These are phyloP conservation scores for Pyrenochaeta sp. DNA, from an alignment of 2,329 filamentous ascomycete genomes.

Conservation along the genomic window DNA sequence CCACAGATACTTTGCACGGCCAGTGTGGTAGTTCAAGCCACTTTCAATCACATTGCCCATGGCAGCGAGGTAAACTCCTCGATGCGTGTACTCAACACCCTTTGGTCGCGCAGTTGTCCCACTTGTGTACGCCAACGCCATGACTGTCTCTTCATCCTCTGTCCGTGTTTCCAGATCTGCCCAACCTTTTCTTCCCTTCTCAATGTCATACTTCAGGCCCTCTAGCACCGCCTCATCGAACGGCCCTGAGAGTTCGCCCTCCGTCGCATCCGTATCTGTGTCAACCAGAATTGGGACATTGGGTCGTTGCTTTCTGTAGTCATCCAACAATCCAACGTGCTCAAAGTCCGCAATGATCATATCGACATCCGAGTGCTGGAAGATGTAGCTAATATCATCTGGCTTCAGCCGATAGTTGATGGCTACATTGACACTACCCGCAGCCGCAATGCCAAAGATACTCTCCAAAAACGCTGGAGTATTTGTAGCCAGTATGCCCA, in stretches of 20 bases:
- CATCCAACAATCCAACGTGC: constrained; percentile 73
- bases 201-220: constrained; percentile 75
- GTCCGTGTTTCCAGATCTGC: constrained; percentile 74
- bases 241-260: constrained; percentile 77
- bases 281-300: constrained; percentile 79
- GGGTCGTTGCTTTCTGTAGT: constrained; percentile 69
- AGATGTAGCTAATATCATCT: constrained; percentile 90
- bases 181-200: constrained; percentile 78
- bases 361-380: constrained; percentile 86
- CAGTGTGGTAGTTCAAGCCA: constrained; percentile 75
- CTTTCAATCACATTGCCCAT: constrained; percentile 89
- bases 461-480: constrained; percentile 93
- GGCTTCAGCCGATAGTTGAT: constrained; percentile 79
- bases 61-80: constrained; percentile 84
- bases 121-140: constrained; percentile 92
- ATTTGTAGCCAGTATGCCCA: constrained; percentile 89
- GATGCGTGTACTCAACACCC: constrained; percentile 90
- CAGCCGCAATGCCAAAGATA: constrained; percentile 86
- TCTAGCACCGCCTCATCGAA: constrained; percentile 87
- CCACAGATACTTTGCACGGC: constrained; percentile 85
- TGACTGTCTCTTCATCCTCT: constrained; percentile 77
- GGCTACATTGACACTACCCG: constrained; percentile 78
- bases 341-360: constrained; percentile 87
- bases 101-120: constrained; percentile 93
- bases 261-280: constrained; percentile 79